A percentile compares a stretch with the other conserved stretches of the same genome.
Evolutionary conservation across 192 early-diverging fungal species (phyloP).

Genomic region (Rhizoclosmatium sp.): DNA sequence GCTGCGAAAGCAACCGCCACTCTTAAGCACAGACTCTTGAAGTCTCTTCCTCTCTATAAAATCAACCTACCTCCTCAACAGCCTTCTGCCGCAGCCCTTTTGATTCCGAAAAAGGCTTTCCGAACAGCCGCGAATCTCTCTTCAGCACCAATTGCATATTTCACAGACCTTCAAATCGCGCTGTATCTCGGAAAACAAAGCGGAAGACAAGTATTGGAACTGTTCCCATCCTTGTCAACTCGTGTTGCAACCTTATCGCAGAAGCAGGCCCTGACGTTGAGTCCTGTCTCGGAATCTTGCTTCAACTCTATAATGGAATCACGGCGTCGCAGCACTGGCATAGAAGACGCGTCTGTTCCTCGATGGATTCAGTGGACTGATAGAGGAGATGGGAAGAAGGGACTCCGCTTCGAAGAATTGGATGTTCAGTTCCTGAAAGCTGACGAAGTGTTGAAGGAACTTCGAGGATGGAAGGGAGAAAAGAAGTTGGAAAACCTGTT

Average conservation of each 20-base stretch:
- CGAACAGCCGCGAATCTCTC: neutral
- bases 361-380: constrained; percentile 39
- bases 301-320: constrained; percentile 23
- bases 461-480: constrained; percentile 7
- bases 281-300: constrained; percentile 37
- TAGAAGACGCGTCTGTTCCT: neutral
- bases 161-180: constrained; percentile 60
- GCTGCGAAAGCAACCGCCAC: neutral
- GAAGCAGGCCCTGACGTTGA: constrained; percentile 48
- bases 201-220: constrained; percentile 51
- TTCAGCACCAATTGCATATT: neutral
- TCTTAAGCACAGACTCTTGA: neutral
- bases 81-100: constrained; percentile 20
- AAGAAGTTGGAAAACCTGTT: constrained; percentile 3
- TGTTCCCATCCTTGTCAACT: constrained; percentile 39
- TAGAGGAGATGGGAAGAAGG: constrained; percentile 20
- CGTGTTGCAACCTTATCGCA: constrained; percentile 55
- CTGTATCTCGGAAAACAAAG: constrained; percentile 50
- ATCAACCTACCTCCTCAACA: constrained; percentile 32
- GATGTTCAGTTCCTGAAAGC: constrained; percentile 49
- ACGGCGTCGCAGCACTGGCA: neutral
- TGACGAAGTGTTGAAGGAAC: constrained; percentile 40
- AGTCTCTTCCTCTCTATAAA: constrained; percentile 56
- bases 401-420: constrained; percentile 39
- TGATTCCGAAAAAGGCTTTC: constrained; percentile 22